Base-by-base conservation (phyloP, 768 basidiomycete genomes). In the Coprinopsis marcescibilis region DNA sequence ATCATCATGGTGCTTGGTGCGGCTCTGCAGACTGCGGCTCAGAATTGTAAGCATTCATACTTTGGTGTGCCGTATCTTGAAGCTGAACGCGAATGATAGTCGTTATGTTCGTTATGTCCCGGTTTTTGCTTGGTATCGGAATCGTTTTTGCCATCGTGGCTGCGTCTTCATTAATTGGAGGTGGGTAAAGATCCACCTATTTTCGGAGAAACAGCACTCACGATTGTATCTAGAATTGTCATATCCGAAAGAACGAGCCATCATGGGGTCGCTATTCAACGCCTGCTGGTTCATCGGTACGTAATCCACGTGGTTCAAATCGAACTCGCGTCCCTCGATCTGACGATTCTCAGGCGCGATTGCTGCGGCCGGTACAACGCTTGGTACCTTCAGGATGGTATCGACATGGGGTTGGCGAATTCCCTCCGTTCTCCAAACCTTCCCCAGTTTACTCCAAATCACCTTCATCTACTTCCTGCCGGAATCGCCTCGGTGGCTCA, bases 331-430 rank as follows among this genome's bases (percentile, higher is more conserved):
- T n/a, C n/a, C n/a, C 32, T 23, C 25, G 4, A 6, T 43, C 25
- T 6, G 23, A 15, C 21, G 21, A 48, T 21, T 13, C n/a, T 24
- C 8, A 66, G 80, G 80, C 19, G 67, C 78, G 40, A 75, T 82
- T 49, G 73, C 77, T 21, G 78, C 80, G 3, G 78, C 79, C 7
- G 76, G 72, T 2, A 68, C 75, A 1, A 86, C 81, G 0, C 74
- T 83, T 26, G 77, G 78, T 8, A 85, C 85, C 0, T 85, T 84
- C 66, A 50, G 64, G 7, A 79, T 84, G 70, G 38, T 54, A 0
- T 73, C 54, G 40, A 71, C 77, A 53, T 81, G 80, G 80, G 78
- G 76, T 10, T 84, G 83, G 83, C 71, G 82, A 15, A 80, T 83
- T 19, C 82, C 81, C 0, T 76, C 80, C 15, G 55, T 78, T 34